A percentile compares a stretch with the other conserved stretches of the same genome.
Conservation (phyloP, 2,329 filamentous ascomycete species). For the Aspergillus sp. region DNA sequence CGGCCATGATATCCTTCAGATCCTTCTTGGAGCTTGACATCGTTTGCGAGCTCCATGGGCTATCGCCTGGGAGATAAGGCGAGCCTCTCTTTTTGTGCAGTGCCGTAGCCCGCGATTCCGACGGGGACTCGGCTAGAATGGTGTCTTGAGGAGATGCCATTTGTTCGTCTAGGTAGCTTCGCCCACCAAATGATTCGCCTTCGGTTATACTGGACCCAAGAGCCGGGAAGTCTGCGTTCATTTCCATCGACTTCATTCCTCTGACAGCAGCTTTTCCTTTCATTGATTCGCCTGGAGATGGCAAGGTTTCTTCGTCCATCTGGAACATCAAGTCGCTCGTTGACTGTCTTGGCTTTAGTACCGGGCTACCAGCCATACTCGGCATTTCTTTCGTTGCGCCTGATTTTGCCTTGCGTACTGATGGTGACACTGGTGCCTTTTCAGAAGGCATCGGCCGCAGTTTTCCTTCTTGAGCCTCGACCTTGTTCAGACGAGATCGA, state of each 20-base stretch:
- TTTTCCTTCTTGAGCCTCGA: conserved; percentile 62
- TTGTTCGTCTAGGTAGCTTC: conserved; percentile 22
- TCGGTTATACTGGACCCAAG: conserved; percentile 22
- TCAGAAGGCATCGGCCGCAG: conserved; percentile 61
- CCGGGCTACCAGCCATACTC: conserved; percentile 58
- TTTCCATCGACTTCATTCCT: conserved; percentile 10
- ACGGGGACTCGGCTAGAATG: conserved; percentile 19
- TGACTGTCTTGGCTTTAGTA: conserved; percentile 64
- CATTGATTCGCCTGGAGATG: conserved; percentile 17
- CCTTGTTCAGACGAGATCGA: conserved; percentile 57
- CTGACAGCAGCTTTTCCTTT: conserved; percentile 28
- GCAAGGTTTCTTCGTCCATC: conserved; percentile 73
- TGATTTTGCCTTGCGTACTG: conserved; percentile 37
- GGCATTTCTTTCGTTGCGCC: conserved; percentile 34
- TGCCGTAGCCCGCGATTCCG: conserved; percentile 13
- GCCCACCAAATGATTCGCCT: conserved; percentile 19
- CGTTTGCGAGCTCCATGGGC: conserved; percentile 51
- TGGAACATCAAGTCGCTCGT: conserved; percentile 79
- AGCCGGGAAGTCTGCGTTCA: conserved; percentile 18
- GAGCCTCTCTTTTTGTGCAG: conserved; percentile 19
- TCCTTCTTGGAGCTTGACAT: conserved; percentile 63
- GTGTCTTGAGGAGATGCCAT: conserved; percentile 20
- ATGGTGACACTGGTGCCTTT: conserved; percentile 49
- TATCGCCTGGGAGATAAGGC: conserved; percentile 25
- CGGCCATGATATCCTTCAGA: conserved; percentile 71